Base-by-base conservation (phyloP, 148 eudicot genomes). In the Talinum fruticosum region DNA sequence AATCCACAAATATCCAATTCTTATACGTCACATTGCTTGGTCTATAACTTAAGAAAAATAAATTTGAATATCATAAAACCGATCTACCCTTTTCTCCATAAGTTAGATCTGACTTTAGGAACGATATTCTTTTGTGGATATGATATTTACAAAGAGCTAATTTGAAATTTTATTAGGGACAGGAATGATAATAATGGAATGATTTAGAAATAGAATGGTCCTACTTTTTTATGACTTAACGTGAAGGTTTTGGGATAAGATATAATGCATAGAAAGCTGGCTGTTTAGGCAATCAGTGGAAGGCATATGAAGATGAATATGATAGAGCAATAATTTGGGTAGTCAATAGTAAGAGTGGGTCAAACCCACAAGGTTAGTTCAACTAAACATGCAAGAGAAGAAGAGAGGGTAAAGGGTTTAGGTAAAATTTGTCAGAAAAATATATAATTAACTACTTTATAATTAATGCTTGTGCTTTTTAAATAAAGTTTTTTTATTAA, bases 291-390 rank as follows among this genome's bases (percentile, higher is more conserved):
- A 47, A 47, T 13, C 14, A 47, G 14, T 47, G n/a, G n/a, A 15
- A 19, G 21, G 23, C 57, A 51, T 15, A 41, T 41, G 45, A 41
- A 10, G 45, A 51, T 15, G 16, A 21, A 51, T 23, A 59, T 59
- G 64, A 59, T 59, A 59, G 64, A 59, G 64, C 64, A 59, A 59
- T 59, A 59, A 59, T 59, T 59, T 59, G 64, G 28, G 64, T 8
- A 1, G 47, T 6, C 10, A n/a, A n/a, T n/a, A 10, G 64, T 59
- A 59, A 59, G 28, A 6, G 28, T 59, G 64, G 30, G 64, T 59
- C 28, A 59, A 59, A 8, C 29, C n/a, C n/a, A 59, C 64, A 24
- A 59, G 64, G 64, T 59, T 59, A 59, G 64, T 59, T 59, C 28
- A 59, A 59, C 64, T 59, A 59, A 59, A 59, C 57, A 15, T 47